Evolutionary conservation across 2,329 filamentous ascomycete species (phyloP).

Genomic region (Zymoseptoria crescenta): DNA sequence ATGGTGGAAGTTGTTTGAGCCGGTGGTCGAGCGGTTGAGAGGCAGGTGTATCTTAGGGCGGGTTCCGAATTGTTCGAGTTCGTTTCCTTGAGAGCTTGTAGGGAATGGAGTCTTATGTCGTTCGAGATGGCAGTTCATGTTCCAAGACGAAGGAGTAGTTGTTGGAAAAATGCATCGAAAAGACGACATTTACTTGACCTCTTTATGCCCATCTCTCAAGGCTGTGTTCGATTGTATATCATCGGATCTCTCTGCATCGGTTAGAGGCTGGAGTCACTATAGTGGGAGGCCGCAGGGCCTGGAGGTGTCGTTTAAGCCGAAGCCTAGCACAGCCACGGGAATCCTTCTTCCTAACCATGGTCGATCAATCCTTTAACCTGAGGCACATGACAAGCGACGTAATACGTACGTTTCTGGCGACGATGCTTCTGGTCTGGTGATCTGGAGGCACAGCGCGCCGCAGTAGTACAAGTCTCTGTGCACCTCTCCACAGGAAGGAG

Average conservation of each 20-base stretch:
- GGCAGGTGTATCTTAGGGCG: background rate
- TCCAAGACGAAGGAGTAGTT: background rate
- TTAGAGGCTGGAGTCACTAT: background rate
- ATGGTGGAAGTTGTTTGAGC: background rate
- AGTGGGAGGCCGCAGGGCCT: background rate
- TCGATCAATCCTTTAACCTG: background rate
- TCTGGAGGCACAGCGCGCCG: background rate
- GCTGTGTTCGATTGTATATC: background rate
- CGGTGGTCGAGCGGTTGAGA: background rate
- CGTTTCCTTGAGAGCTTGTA: background rate
- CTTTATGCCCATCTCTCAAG: background rate
- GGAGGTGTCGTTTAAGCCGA: background rate
- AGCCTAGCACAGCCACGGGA: background rate
- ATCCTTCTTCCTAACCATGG: background rate
- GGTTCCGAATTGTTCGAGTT: background rate
- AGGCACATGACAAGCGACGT: background rate
- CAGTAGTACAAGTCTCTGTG: too few species aligned
- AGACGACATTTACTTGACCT: background rate
- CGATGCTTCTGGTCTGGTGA: background rate
- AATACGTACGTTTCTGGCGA: background rate
- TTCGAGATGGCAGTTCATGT: background rate
- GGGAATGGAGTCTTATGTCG: background rate
- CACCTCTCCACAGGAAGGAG: too few species aligned
- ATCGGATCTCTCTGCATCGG: background rate
- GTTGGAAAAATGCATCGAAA: background rate